Base-by-base conservation (phyloP, 768 basidiomycete species). In the Collybia nuda region DNA sequence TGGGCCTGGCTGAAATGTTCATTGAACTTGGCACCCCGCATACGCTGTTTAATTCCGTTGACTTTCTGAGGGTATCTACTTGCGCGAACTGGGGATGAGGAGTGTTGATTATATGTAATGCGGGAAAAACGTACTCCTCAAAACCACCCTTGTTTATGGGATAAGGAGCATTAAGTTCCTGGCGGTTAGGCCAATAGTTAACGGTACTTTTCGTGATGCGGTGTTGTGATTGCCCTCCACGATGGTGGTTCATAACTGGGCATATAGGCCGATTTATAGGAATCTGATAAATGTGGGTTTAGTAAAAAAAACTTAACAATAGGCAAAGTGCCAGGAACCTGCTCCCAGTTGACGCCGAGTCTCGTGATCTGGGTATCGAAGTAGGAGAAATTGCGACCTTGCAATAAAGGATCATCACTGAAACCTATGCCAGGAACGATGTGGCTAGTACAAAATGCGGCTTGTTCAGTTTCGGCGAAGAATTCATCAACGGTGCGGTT, bases 391-490 rank as follows among this genome's bases (percentile, higher is more conserved):
- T 91, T 92, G 36, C 93, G 77, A 3, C 87, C 86, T 68, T 89
- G 87, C n/a, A 93, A 73, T 22, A 93, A 69, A 2, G 90, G 90
- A 58, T 92, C 89, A 62, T 88, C 79, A 57, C 82, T 85, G 61
- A 87, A 85, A 6, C 82, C 84, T 46, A 86, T 85, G 6, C 82
- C 84, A 3, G 83, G 85, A 6, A 86, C 83, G 23, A 86, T 71
- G 43, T 86, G 84, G 23, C 70, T 71, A 1, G 91, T 95, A 66
- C 90, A 95, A 67, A 93, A 95, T 0, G 92, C 93, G 46, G 86
- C 86, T 67, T 93, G 92, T 67, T 96, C 93, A 5, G 83, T 84
- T 70, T 95, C 91, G 9, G 90, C 70, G 70, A 94, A 94, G 71
- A 80, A 94, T 58, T 90, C 88, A 46, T 86, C 80, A 21, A 85